Base-by-base conservation (phyloP, 2,329 filamentous ascomycete genomes). In the Fusarium napiforme region DNA sequence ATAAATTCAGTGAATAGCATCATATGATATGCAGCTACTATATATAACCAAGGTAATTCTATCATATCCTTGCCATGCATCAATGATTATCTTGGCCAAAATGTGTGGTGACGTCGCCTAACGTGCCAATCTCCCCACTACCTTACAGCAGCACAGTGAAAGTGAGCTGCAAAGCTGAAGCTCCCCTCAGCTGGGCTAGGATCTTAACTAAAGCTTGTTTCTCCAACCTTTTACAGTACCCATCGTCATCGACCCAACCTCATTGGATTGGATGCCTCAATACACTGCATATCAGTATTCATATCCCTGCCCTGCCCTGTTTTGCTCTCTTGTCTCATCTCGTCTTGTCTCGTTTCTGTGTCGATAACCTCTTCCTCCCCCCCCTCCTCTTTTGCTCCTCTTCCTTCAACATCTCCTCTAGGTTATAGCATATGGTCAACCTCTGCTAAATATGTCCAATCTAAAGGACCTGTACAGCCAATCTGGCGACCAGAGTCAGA, bases 401-500 rank as follows among this genome's bases (percentile, higher is more conserved):
- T 23, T 65, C 40, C 19, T 28, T 59, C 40, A 50, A 67, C 21
- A 37, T 37, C 36, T 18, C 36, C 39, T 60, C 37, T 21, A 39
- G 37, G 40, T 37, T 40, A 32, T 23, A 60, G 39, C 52, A 47
- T 49, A 67, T 75, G 63, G 65, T 45, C 67, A 55, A 14, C 23
- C 55, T 61, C 45, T 57, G 47, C 45, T 36, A 65, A 68, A 56
- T 65, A 84, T 84, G 82, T 77, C 82, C 46, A 78, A 77, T 65
- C 66, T 80, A 39, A 74, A 75, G 69, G 79, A 79, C 72, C 67
- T 82, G 43, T 81, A 81, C 52, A 74, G 78, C 53, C 79, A 80
- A 45, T 71, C 78, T 37, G 75, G 76, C 45, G 73, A 79, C 30
- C 72, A 70, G n/a, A 69, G 69, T 18, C 71, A 74, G 12, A 77